A percentile compares a stretch with the other conserved stretches of the same genome.
phyloP scores from a whole-genome alignment of 208 protist species.

The Leishmania gerbilli region DNA sequence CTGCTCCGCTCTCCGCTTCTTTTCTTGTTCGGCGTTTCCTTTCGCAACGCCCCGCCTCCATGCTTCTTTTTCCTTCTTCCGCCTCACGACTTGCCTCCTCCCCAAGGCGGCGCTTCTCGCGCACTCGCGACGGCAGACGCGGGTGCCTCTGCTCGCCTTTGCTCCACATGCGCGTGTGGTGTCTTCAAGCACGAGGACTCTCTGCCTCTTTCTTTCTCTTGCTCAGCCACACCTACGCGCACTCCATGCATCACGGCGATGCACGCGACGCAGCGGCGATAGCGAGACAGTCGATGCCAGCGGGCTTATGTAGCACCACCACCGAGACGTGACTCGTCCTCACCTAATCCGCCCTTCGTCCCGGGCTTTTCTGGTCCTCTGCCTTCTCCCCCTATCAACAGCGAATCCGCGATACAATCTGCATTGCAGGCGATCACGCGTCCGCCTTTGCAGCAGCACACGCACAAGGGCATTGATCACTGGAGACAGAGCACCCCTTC shows the following conservation, averaged over 20 bases:
- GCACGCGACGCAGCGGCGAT: background rate
- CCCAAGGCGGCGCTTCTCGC: background rate
- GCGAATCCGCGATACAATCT: background rate
- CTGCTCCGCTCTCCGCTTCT: background rate
- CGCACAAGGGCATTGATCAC: background rate
- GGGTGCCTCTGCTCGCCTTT: background rate
- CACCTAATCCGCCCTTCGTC: background rate
- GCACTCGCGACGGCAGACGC: background rate
- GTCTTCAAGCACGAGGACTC: background rate
- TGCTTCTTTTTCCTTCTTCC: background rate
- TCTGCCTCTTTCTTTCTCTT: background rate
- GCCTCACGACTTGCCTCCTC: background rate
- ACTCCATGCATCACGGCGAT: background rate
- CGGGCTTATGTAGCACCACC: background rate
- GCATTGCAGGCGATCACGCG: background rate
- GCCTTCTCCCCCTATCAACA: background rate
- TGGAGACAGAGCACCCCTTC: constrained; percentile 1
- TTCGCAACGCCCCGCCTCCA: background rate
- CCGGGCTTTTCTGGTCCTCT: background rate
- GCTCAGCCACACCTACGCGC: background rate
- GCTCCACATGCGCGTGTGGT: background rate
- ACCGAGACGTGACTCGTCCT: background rate
- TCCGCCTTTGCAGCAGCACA: background rate
- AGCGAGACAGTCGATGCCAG: background rate
- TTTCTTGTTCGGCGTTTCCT: background rate